Conservation (phyloP, 2,329 filamentous ascomycete genomes). For the Simplicillium aogashimaense region DNA sequence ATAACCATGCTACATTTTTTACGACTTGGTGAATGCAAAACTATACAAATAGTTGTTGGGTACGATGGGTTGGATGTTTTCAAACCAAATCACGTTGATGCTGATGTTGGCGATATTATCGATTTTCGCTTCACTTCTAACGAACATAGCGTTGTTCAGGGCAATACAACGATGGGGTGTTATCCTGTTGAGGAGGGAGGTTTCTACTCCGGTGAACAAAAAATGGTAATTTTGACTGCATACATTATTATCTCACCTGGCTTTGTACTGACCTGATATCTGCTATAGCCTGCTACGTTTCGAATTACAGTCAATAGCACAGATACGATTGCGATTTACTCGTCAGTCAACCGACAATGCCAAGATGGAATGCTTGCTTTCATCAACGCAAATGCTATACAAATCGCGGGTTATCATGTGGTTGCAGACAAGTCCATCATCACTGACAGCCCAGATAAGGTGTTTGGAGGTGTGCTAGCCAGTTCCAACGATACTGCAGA, state of each 20-base stretch:
- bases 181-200: not conserved
- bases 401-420: not conserved
- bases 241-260: not conserved
- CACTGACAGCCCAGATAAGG: not conserved
- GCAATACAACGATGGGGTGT: not conserved
- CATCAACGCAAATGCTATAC: not conserved
- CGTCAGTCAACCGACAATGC: not conserved
- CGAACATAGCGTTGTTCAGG: not conserved
- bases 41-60: not conserved
- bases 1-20: too few relatives aligned
- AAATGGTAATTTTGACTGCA: not conserved
- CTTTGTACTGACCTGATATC: not conserved
- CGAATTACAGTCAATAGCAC: not conserved
- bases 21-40: too few relatives aligned
- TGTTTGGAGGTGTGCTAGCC: not conserved
- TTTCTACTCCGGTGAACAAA: constrained; percentile 1
- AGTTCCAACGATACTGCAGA: too few relatives aligned
- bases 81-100: constrained; percentile 23
- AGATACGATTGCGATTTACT: not conserved
- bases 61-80: not conserved
- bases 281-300: not conserved
- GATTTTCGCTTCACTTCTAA: not conserved
- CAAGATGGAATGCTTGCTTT: constrained; percentile 1
- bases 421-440: not conserved
- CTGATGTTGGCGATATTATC: constrained; percentile 29